Evolutionary conservation across 2,329 filamentous ascomycete species (phyloP).

Genomic region (Claviceps sp.): DNA sequence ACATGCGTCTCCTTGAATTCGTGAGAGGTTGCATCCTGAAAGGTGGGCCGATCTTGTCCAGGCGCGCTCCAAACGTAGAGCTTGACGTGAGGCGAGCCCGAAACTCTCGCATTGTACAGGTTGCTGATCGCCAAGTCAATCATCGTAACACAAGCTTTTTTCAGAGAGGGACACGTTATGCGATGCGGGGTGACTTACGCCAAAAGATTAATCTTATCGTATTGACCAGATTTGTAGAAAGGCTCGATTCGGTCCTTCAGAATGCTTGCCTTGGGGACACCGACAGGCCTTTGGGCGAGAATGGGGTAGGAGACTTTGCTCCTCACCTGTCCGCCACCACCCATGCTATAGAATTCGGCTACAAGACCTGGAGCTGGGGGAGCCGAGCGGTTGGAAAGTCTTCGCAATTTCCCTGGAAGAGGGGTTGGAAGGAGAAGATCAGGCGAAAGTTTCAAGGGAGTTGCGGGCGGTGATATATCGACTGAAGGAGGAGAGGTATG

Average conservation of each 20-base stretch:
- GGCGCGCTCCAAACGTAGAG: constrained; percentile 80
- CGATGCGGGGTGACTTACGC: constrained; percentile 36
- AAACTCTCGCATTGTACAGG: constrained; percentile 28
- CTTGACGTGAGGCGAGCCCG: constrained; percentile 64
- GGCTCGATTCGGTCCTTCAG: constrained; percentile 72
- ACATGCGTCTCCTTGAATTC: constrained; percentile 61
- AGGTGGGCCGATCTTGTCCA: constrained; percentile 64
- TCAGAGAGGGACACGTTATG: background rate
- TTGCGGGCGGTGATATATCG: constrained; percentile 13
- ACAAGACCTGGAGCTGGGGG: constrained; percentile 19
- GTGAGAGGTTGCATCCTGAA: constrained; percentile 67
- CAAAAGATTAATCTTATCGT: constrained; percentile 58
- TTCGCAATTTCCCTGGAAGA: constrained; percentile 15
- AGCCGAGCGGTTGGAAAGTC: constrained; percentile 24
- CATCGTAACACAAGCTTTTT: background rate
- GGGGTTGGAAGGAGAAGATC: constrained; percentile 7
- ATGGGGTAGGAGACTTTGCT: constrained; percentile 37
- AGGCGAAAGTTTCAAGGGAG: constrained; percentile 6
- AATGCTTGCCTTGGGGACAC: constrained; percentile 72
- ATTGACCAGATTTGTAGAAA: constrained; percentile 71
- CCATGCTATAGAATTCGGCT: constrained; percentile 29
- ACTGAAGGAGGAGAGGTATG: constrained; percentile 12
- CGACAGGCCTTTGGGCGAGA: constrained; percentile 41
- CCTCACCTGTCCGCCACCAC: constrained; percentile 33
- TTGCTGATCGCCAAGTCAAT: constrained; percentile 14